Evolutionary conservation across 2,329 filamentous ascomycete genomes (phyloP).

Genomic region (Sporothrix sp.): DNA sequence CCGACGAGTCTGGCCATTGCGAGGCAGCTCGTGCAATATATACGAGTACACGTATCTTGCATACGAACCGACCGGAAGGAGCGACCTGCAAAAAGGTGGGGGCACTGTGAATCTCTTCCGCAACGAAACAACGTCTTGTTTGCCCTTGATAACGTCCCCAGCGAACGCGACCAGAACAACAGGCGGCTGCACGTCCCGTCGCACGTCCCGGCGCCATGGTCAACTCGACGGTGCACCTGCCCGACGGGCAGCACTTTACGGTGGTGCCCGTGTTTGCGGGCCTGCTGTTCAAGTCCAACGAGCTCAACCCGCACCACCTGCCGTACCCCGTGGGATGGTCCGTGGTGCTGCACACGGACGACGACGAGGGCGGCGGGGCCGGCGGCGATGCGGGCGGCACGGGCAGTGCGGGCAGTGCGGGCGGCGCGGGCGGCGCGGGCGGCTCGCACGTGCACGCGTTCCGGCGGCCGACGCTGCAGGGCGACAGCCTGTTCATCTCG

Average conservation of each 20-base stretch:
- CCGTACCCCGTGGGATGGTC: conserved; percentile 84
- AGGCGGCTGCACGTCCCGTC: too few relatives aligned
- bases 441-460: conserved; percentile 50
- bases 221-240: conserved; percentile 53
- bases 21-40: too few relatives aligned
- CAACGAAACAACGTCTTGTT: too few relatives aligned
- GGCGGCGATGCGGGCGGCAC: not conserved
- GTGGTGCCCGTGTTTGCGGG: conserved; percentile 86
- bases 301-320: conserved; percentile 57
- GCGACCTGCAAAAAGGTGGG: too few relatives aligned
- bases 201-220: conserved; percentile 20
- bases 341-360: conserved; percentile 68
- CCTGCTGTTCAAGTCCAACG: conserved; percentile 76
- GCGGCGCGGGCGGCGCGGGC: too few relatives aligned
- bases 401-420: too few relatives aligned
- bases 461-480: conserved; percentile 61
- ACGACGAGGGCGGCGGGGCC: conserved; percentile 19
- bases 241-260: conserved; percentile 76
- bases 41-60: too few relatives aligned
- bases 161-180: too few relatives aligned
- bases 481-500: conserved; percentile 82
- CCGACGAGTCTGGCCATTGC: too few relatives aligned
- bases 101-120: too few relatives aligned
- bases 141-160: too few relatives aligned
- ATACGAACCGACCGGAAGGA: too few relatives aligned